Conservation (phyloP, 78 protist genomes). For the Diacronema lutheri region DNA sequence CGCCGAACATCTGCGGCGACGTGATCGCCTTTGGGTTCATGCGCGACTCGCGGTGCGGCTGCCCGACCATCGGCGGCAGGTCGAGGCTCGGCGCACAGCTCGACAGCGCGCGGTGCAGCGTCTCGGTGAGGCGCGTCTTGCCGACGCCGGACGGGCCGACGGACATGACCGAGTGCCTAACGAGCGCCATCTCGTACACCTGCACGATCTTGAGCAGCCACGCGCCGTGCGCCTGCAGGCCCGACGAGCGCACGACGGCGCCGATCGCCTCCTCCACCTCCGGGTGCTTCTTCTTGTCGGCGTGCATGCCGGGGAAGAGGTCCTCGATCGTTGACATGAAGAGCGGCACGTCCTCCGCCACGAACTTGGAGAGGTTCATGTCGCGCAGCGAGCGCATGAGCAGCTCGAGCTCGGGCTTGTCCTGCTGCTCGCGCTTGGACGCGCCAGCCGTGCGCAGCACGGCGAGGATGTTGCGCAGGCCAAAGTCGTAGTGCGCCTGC, state of each 20-base stretch:
- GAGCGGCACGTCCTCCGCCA: conserved; percentile 78
- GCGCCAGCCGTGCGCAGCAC: conserved; percentile 74
- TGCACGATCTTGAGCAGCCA: conserved; percentile 66
- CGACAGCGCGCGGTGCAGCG: neutral
- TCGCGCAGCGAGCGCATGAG: conserved; percentile 78
- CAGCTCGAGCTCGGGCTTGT: conserved; percentile 45
- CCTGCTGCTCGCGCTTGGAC: conserved; percentile 25
- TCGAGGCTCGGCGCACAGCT: neutral
- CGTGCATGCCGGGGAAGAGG: conserved; percentile 68
- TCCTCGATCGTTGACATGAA: conserved; percentile 77
- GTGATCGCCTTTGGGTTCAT: conserved; percentile 90
- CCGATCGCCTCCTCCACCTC: conserved; percentile 1
- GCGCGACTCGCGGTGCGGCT: conserved; percentile 34
- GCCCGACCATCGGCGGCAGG: neutral
- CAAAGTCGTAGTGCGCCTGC: conserved; percentile 86
- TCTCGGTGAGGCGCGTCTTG: conserved; percentile 41
- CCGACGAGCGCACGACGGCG: neutral
- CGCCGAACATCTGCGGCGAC: conserved; percentile 80
- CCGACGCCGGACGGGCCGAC: conserved; percentile 77
- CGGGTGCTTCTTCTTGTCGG: neutral
- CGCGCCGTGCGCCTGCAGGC: conserved; percentile 43
- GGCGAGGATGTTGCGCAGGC: conserved; percentile 78
- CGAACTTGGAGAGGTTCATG: conserved; percentile 85
- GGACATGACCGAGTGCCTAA: conserved; percentile 79
- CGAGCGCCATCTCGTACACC: conserved; percentile 71